Conservation (phyloP, 2,329 filamentous ascomycete species). For the Penicillium rolfsii region DNA sequence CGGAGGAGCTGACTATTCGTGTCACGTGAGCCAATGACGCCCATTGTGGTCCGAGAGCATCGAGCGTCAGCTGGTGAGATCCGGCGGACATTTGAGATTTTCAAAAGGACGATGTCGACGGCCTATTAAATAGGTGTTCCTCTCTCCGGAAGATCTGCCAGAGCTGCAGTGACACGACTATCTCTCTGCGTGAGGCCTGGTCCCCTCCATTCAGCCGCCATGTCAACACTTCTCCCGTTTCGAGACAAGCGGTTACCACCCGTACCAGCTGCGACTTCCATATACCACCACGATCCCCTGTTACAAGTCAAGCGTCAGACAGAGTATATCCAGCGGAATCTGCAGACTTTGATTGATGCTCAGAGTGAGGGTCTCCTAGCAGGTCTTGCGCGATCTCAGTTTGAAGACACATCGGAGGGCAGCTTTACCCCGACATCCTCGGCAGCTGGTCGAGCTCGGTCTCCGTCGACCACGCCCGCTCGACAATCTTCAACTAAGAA, state of each 20-base stretch:
- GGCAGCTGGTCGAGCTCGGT: constrained; percentile 32
- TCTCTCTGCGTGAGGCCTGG: not conserved
- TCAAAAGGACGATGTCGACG: not conserved
- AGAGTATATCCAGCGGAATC: constrained; percentile 58
- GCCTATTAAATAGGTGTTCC: not conserved
- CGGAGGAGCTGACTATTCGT: constrained; percentile 29
- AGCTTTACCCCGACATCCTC: constrained; percentile 46
- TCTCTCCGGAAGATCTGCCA: not conserved
- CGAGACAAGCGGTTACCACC: constrained; percentile 31
- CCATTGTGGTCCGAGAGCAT: constrained; percentile 11
- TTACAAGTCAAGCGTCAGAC: constrained; percentile 57
- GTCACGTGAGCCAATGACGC: constrained; percentile 26
- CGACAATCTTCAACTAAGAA: constrained; percentile 49
- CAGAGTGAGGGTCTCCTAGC: constrained; percentile 62
- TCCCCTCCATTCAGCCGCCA: constrained; percentile 17
- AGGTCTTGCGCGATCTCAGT: constrained; percentile 46
- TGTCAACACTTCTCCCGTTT: constrained; percentile 38
- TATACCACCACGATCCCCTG: constrained; percentile 47
- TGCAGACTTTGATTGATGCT: constrained; percentile 63
- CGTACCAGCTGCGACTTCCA: constrained; percentile 36
- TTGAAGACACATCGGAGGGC: constrained; percentile 53
- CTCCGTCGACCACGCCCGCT: constrained; percentile 43
- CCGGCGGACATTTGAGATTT: not conserved
- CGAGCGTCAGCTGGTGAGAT: constrained; percentile 11
- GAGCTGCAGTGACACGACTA: not conserved